These are phyloP conservation scores for Coemansia sp. DNA, from an alignment of 192 early-diverging fungal genomes.

Conservation along the genomic window DNA sequence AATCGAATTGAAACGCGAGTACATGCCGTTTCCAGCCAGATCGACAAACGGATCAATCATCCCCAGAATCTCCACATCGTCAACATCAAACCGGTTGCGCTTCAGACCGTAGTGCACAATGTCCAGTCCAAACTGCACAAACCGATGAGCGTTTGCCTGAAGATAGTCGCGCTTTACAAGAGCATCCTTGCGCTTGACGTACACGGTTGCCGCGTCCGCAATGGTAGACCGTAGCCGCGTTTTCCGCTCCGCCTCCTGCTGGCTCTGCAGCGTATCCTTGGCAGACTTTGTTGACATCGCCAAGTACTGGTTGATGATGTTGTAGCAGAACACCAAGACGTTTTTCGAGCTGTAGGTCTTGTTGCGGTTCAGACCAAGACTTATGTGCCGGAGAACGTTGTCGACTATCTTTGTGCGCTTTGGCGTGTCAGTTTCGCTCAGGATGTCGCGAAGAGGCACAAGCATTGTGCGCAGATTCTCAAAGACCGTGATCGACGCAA, in stretches of 20 bases:
- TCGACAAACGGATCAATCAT: conserved; percentile 82
- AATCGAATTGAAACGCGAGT: conserved; percentile 76
- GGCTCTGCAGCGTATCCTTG: conserved; percentile 57
- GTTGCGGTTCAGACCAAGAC: conserved; percentile 80
- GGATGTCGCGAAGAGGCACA: conserved; percentile 81
- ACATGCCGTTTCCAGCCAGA: conserved; percentile 78
- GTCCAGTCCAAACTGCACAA: conserved; percentile 92
- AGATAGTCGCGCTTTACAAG: conserved; percentile 71
- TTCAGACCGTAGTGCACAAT: conserved; percentile 73
- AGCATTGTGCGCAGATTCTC: conserved; percentile 70
- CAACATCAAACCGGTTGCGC: conserved; percentile 60
- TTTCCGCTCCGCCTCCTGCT: conserved; percentile 61
- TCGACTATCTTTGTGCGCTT: conserved; percentile 79
- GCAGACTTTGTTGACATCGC: conserved; percentile 63
- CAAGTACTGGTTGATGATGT: conserved; percentile 84
- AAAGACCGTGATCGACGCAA: conserved; percentile 72
- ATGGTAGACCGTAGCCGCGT: conserved; percentile 37
- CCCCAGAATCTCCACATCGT: conserved; percentile 59
- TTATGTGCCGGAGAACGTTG: conserved; percentile 71
- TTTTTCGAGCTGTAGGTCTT: conserved; percentile 62
- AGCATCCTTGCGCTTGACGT: conserved; percentile 64
- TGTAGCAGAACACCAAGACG: conserved; percentile 80
- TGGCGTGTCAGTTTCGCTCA: conserved; percentile 79
- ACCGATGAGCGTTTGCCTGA: conserved; percentile 82
- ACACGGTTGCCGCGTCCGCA: conserved; percentile 65